Evolutionary conservation across 2,329 filamentous ascomycete species (phyloP).

Genomic region (Penicillium sp.): DNA sequence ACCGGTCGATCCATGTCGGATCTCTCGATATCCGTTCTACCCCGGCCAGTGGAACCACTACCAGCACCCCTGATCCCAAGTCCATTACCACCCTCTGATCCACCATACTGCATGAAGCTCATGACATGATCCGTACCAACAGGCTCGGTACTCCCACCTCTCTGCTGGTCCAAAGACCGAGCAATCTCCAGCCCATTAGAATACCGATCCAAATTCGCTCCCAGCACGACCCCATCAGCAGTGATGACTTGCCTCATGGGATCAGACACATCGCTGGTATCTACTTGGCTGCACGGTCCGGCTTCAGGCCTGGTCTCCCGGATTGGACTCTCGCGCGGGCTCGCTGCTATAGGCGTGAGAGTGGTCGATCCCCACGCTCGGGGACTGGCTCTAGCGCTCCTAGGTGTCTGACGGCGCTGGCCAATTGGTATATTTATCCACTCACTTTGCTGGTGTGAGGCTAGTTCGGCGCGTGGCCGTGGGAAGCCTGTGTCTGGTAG

Average conservation of each 20-base stretch:
- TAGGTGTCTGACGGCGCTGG: slow-evolving; percentile 9
- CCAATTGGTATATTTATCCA: slow-evolving; percentile 29
- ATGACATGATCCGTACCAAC: slow-evolving; percentile 20
- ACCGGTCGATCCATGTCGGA: not conserved
- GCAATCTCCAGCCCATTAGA: slow-evolving; percentile 4
- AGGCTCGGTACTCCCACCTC: not conserved
- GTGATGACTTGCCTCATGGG: slow-evolving; percentile 22
- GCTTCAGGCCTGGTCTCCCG: not conserved
- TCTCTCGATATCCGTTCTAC: not conserved
- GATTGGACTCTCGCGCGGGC: not conserved
- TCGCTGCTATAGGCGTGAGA: not conserved
- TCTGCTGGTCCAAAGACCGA: not conserved
- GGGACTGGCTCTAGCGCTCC: not conserved
- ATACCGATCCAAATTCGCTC: slow-evolving; percentile 27
- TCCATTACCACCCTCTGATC: not conserved
- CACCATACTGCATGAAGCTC: slow-evolving; percentile 31
- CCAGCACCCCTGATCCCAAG: not conserved
- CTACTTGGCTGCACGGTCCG: not conserved
- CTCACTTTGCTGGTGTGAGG: slow-evolving; percentile 26
- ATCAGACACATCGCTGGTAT: not conserved
- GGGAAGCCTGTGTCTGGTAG: slow-evolving; percentile 33
- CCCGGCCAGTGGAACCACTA: not conserved
- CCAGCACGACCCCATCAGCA: slow-evolving; percentile 29
- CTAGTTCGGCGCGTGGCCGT: slow-evolving; percentile 28
- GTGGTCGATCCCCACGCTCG: not conserved